These are phyloP conservation scores for Colletotrichum sp. DNA, from an alignment of 2,329 filamentous ascomycete species.

Conservation along the genomic window DNA sequence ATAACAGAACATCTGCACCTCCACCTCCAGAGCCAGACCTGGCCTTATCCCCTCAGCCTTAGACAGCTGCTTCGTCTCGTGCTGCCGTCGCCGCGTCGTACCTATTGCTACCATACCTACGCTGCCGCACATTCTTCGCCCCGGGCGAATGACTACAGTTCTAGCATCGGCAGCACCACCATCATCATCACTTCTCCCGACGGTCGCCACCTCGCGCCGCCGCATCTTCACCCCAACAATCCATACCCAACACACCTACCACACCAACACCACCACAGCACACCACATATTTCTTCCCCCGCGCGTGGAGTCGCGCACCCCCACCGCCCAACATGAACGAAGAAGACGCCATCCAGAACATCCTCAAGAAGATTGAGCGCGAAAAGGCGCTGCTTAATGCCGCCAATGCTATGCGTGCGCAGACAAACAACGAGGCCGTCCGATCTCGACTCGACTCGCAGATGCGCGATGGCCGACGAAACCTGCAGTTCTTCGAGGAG, in stretches of 20 bases:
- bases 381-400: constrained; percentile 95
- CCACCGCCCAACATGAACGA: constrained; percentile 62
- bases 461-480: constrained; percentile 90
- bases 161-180: background rate
- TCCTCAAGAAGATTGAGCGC: constrained; percentile 96
- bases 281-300: constrained; percentile 20
- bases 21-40: background rate
- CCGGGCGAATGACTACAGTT: background rate
- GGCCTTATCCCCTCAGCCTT: background rate
- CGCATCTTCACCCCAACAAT: background rate
- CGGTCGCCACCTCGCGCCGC: background rate
- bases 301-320: constrained; percentile 40
- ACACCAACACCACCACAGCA: background rate
- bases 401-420: constrained; percentile 92
- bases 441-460: constrained; percentile 90
- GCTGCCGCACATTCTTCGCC: background rate
- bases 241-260: background rate
- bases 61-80: background rate
- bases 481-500: constrained; percentile 95
- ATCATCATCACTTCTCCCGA: background rate
- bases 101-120: background rate
- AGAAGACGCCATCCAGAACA: constrained; percentile 73
- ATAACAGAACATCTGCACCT: background rate
- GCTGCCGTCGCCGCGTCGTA: background rate
- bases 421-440: constrained; percentile 91